Base-by-base conservation (phyloP, 164 flowering plant species). In the Sedum album region DNA sequence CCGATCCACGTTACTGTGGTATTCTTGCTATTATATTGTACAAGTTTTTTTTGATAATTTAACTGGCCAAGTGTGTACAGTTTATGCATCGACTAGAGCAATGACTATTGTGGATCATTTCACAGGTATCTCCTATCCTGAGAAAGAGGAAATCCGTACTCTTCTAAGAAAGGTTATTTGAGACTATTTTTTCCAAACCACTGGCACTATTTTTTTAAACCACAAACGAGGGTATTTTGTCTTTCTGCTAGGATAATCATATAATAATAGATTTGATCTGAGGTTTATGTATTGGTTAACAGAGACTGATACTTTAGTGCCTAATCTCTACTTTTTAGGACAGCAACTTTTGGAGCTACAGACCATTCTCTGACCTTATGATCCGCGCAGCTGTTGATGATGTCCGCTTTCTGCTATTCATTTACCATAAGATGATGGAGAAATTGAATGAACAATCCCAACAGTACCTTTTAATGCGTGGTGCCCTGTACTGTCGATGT, bases 321-420 rank as follows among this genome's bases (percentile, higher is more conserved):
- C 23, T 41, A 41, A n/a, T 75, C 68, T 57, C 62, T 57, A 48
- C 70, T 77, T 73, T n/a, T 15, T 85, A 93, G 98, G 97, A 91
- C 71, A 91, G 93, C 33, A 75, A 76, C 15, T 91, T 86, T 77
- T 94, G 98, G 98, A 87, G 77, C 28, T 82, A 86, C 76, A 83
- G 98, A 70, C 98, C 97, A 68, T 75, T 94, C 65, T 80, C 93
- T 68, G 95, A 89, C 67, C 77, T 79, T 71, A 94, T 94, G 98
- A 72, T 89, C 75, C 90, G 93, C 66, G 93, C 97, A 60, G 96
- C 98, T 72, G 88, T 91, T 36, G 97, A 91, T 84, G 98, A 94
- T 82, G 98, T 94, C 41, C 96, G 97, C 30, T 94, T 91, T 85
- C 97, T 94, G 69, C 90, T 82, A 20, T 74, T 76, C 72, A 86